Evolutionary conservation across 805 yeast species (phyloP).

Genomic region (Suhomyces sp.): DNA sequence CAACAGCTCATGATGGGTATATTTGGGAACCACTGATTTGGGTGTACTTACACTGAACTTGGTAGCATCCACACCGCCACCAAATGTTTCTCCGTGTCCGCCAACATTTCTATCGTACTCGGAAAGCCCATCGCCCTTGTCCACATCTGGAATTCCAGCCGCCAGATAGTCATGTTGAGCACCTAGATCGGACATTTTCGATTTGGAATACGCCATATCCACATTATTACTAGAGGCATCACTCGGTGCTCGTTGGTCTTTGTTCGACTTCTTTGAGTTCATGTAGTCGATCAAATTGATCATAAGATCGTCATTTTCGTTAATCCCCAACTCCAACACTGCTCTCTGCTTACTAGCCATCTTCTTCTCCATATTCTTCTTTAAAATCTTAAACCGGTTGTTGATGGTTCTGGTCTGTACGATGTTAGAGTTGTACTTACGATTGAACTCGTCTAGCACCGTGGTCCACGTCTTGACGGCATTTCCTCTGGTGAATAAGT

Average conservation of each 20-base stretch:
- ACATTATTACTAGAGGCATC: not conserved
- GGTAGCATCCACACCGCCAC: not conserved
- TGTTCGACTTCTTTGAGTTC: constrained; percentile 3
- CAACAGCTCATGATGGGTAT: not conserved
- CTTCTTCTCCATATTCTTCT: constrained; percentile 19
- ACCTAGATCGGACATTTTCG: not conserved
- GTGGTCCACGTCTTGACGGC: constrained; percentile 25
- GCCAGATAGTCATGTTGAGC: not conserved
- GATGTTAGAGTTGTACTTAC: constrained; percentile 13
- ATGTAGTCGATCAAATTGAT: constrained; percentile 14
- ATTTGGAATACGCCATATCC: not conserved
- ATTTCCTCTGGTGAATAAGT: constrained; percentile 24
- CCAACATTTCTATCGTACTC: not conserved
- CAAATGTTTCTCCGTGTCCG: not conserved
- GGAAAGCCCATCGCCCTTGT: not conserved
- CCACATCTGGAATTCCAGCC: not conserved
- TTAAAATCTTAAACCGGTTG: constrained; percentile 20
- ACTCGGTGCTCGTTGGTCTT: not conserved
- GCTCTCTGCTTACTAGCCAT: constrained; percentile 8
- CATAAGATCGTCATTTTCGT: constrained; percentile 24
- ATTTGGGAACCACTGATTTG: not conserved
- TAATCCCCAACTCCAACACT: constrained; percentile 17
- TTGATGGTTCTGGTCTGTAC: constrained; percentile 25
- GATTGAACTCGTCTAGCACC: constrained; percentile 21
- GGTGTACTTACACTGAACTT: not conserved